phyloP scores from a whole-genome alignment of 768 basidiomycete species.

The Coprinopsis strossmayeri region DNA sequence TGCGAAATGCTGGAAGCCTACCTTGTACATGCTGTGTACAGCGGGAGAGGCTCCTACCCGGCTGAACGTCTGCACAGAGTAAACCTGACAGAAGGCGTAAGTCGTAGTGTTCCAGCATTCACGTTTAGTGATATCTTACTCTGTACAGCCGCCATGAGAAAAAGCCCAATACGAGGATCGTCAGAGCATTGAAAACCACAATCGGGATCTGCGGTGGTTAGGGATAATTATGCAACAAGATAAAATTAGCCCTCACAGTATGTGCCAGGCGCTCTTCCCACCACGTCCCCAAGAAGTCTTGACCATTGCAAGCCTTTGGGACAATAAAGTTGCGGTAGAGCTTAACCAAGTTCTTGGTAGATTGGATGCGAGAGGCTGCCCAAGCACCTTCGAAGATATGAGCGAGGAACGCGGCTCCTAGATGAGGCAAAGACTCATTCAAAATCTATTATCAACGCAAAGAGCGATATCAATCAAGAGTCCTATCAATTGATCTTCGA shows the following conservation, averaged over 20 bases:
- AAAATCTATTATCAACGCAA: constrained; percentile 28
- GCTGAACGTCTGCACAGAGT: constrained; percentile 37
- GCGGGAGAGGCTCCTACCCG: constrained; percentile 40
- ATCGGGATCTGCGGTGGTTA: constrained; percentile 28
- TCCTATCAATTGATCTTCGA: no score
- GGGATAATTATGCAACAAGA: neutral
- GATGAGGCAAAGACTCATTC: constrained; percentile 46
- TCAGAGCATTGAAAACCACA: constrained; percentile 29
- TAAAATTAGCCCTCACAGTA: constrained; percentile 25
- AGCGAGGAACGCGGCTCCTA: constrained; percentile 39
- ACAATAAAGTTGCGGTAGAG: constrained; percentile 31
- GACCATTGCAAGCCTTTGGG: constrained; percentile 29
- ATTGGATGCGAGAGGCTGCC: constrained; percentile 36
- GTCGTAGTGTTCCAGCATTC: neutral
- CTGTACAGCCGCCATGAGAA: constrained; percentile 37
- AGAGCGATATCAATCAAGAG: constrained; percentile 2
- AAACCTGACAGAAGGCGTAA: constrained; percentile 25
- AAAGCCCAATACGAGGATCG: constrained; percentile 29
- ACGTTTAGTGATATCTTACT: constrained; percentile 18
- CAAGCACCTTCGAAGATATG: constrained; percentile 42
- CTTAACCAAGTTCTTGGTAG: constrained; percentile 21
- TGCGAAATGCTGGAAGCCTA: constrained; percentile 12
- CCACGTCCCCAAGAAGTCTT: constrained; percentile 36
- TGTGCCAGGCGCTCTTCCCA: constrained; percentile 29
- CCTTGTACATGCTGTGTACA: constrained; percentile 44